Base-by-base conservation (phyloP, 2,329 filamentous ascomycete genomes). In the Cladosporium colombiae region DNA sequence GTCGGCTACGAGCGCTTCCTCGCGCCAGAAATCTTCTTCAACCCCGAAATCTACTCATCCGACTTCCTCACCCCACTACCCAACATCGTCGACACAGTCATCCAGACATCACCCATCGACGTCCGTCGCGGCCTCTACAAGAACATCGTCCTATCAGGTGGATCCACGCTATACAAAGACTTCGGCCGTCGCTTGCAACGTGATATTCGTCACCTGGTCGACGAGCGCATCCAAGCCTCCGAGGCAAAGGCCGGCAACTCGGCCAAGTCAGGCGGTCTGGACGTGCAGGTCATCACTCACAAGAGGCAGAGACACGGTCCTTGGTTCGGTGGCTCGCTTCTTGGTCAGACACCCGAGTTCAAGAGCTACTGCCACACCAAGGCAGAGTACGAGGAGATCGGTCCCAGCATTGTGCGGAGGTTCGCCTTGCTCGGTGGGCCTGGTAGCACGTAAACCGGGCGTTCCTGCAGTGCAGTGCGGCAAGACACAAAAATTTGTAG, bases 1-100 rank as follows among this genome's bases (percentile, higher is more conserved):
- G 91, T 99, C 62, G 95, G 95, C 62, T 99, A 98, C 81, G 95
- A 99, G 80, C 91, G 95, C 37, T 99, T 99, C 85, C 85, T 99
- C 67, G 95, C 95, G 2, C 96, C 96, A 27, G 95, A 99, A 80
- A 99, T 99, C 76, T 99, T 99, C 82, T 99, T 99, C 88, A 99
- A 99, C 81, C 95, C 95, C 33, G 95, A 99, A 82, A 99, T 99
- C 75, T 98, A 98, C 85, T 97, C 92, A 68, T 98, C 94, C 71
- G 95, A 99, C 78, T 99, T 99, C 84, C 83, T 99, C 70, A 99
- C 95, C 14, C 95, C 95, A 16, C 86, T 99, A 10, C 95, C 95
- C 27, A 91, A 87, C 60, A 95, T 99, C 60, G 96, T 99, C 68
- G 95, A 99, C 77, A 91, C 90, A 65, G 95, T 98, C 69, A 99